A percentile compares a stretch with the other conserved stretches of the same genome.
These are phyloP conservation scores for Candida gorgasii DNA, from an alignment of 805 yeast genomes.

Conservation along the genomic window DNA sequence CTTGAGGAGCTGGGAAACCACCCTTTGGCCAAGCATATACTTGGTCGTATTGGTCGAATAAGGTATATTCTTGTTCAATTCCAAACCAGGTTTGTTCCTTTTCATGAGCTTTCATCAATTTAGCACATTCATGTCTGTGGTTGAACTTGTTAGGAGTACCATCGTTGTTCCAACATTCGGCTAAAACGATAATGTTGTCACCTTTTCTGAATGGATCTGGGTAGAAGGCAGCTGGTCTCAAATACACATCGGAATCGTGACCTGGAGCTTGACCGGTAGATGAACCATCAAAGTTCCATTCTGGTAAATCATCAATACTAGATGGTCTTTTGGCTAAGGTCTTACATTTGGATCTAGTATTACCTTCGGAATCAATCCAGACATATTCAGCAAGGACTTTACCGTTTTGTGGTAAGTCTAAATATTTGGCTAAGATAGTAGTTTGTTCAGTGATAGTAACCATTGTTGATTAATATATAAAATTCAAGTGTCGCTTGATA, in stretches of 20 bases:
- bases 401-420: conserved; percentile 83
- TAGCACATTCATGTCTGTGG: conserved; percentile 96
- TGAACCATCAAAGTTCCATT: conserved; percentile 99
- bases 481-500: conserved; percentile 6
- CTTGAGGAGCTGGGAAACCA: conserved; percentile 99
- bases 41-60: conserved; percentile 86
- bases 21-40: conserved; percentile 99
- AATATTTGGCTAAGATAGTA: conserved; percentile 77
- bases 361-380: conserved; percentile 95
- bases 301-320: conserved; percentile 85
- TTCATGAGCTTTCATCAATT: conserved; percentile 89
- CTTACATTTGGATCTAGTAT: conserved; percentile 90
- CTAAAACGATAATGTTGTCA: conserved; percentile 90
- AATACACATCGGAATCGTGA: conserved; percentile 89
- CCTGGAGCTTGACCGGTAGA: conserved; percentile 99
- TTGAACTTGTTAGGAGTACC: conserved; percentile 99
- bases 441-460: conserved; percentile 63
- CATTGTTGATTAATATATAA: conserved; percentile 20
- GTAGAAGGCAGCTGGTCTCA: conserved; percentile 94
- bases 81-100: conserved; percentile 93
- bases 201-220: conserved; percentile 98
- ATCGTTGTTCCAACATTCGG: conserved; percentile 97
- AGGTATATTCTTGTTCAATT: conserved; percentile 97
- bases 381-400: conserved; percentile 91
- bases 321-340: conserved; percentile 71